Evolutionary conservation across 2,329 filamentous ascomycete species (phyloP).

Genomic region (Coleophoma crateriformis): DNA sequence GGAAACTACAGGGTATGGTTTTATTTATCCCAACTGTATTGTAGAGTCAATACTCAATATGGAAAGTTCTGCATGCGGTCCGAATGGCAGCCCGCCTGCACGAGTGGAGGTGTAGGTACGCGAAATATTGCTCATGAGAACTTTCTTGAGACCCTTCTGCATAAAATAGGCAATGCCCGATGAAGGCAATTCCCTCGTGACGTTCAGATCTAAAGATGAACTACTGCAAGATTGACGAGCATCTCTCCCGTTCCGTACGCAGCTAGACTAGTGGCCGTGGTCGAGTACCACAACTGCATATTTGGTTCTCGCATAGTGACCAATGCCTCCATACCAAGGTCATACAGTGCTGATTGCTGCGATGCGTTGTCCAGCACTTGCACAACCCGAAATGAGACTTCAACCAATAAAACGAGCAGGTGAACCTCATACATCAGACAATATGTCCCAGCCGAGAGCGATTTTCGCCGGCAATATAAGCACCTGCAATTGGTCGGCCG

Average conservation of each 20-base stretch:
- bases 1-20: no score
- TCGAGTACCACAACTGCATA: no score
- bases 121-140: no score
- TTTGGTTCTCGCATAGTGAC: no score
- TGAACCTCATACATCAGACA: not conserved
- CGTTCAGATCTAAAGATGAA: not conserved
- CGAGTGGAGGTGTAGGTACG: no score
- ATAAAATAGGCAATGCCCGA: no score
- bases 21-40: no score
- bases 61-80: no score
- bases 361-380: not conserved
- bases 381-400: not conserved
- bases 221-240: slow-evolving; percentile 1
- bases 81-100: no score
- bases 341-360: not conserved
- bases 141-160: no score
- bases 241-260: not conserved
- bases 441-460: not conserved
- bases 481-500: not conserved
- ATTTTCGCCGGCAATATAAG: not conserved
- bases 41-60: no score
- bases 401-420: not conserved
- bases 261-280: not conserved
- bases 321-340: not conserved
- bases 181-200: not conserved